Conservation (phyloP, 768 basidiomycete genomes). For the Trametopsis cervina region DNA sequence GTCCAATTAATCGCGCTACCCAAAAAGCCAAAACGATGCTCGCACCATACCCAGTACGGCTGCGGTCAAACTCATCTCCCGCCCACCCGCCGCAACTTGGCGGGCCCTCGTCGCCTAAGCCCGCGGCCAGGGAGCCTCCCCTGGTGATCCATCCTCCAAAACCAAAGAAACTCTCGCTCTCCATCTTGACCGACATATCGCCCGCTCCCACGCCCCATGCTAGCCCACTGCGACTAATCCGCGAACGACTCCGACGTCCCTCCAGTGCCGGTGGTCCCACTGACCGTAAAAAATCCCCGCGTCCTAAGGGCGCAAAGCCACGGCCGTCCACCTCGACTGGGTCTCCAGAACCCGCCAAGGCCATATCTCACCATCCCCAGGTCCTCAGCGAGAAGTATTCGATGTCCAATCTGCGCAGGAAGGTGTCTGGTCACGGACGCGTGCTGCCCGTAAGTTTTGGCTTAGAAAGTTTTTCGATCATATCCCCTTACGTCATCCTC, state of each 20-base stretch:
- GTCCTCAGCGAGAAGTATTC: not conserved
- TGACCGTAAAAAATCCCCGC: not conserved
- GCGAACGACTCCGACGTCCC: not conserved
- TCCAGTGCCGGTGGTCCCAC: not conserved
- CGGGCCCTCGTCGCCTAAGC: not conserved
- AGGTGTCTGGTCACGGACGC: constrained; percentile 1
- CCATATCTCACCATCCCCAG: not conserved
- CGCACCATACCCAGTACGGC: constrained; percentile 3
- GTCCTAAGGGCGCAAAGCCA: not conserved
- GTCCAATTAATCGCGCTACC: no score
- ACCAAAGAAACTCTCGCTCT: not conserved
- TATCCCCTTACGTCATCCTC: no score
- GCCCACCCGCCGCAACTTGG: no score
- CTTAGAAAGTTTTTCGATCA: not conserved
- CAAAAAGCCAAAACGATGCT: constrained; percentile 3
- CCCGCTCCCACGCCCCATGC: constrained; percentile 6
- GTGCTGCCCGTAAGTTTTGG: not conserved
- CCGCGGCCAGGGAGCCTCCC: not conserved
- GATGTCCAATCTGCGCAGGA: not conserved
- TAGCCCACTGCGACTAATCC: constrained; percentile 6
- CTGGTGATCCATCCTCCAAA: no score
- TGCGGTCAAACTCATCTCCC: constrained; percentile 7
- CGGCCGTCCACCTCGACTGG: constrained; percentile 11
- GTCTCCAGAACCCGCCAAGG: not conserved
- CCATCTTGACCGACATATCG: not conserved